Percentiles rank a stretch among this genome's conserved stretches.
Evolutionary conservation across 2,329 filamentous ascomycete species (phyloP).

Genomic region (Venturiaceae sp.): DNA sequence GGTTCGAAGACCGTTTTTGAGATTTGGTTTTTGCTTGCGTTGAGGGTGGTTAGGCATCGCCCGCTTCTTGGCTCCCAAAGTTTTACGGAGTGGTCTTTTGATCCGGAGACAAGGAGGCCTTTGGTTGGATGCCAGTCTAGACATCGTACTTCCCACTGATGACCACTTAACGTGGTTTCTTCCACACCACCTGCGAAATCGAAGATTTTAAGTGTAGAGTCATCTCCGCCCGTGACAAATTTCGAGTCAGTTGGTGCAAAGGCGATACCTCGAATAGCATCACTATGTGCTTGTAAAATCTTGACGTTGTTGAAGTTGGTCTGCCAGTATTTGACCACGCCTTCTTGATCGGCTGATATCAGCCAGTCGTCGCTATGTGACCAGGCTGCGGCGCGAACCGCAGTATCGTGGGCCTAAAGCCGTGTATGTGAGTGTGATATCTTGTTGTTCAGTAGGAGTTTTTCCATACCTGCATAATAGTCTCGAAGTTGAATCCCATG

Average conservation of each 20-base stretch:
- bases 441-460: too few species aligned
- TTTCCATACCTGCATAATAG: conserved; percentile 70
- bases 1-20: conserved; percentile 87
- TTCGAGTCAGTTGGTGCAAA: conserved; percentile 93
- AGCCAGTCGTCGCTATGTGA: conserved; percentile 97
- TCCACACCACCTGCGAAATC: conserved; percentile 83
- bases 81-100: conserved; percentile 95
- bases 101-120: conserved; percentile 87
- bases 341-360: conserved; percentile 89
- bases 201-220: conserved; percentile 88
- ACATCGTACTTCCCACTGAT: conserved; percentile 94
- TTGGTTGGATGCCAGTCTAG: conserved; percentile 98
- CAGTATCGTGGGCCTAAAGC: conserved; percentile 67
- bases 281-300: conserved; percentile 77
- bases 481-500: conserved; percentile 98
- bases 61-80: conserved; percentile 95
- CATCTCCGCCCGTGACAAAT: conserved; percentile 92
- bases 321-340: conserved; percentile 96
- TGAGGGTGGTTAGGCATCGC: conserved; percentile 83
- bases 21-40: conserved; percentile 95
- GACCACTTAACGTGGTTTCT: conserved; percentile 79
- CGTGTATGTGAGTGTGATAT: background rate
- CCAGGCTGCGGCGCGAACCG: conserved; percentile 74
- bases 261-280: conserved; percentile 82
- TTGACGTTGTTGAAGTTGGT: conserved; percentile 99